phyloP scores from a whole-genome alignment of 1,139 yeast species.

The Pichia sp. region DNA sequence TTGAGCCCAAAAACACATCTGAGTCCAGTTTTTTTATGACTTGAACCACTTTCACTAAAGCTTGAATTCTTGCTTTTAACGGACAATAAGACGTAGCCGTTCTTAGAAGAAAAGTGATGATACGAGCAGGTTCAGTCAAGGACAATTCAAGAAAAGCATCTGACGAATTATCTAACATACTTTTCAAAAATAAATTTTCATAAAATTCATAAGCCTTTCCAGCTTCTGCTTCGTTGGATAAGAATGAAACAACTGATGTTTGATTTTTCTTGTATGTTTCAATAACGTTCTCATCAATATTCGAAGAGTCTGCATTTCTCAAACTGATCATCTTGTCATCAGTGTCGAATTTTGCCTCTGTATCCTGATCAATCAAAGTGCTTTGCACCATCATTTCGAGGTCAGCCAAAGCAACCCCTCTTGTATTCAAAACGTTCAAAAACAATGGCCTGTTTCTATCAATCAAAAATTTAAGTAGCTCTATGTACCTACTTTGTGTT shows the following conservation, averaged over 20 bases:
- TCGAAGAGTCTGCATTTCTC: slow-evolving; percentile 21
- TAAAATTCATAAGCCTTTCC: slow-evolving; percentile 45
- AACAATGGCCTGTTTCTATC: slow-evolving; percentile 41
- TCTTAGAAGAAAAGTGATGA: slow-evolving; percentile 54
- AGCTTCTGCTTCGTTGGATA: slow-evolving; percentile 29
- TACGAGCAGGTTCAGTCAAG: slow-evolving; percentile 29
- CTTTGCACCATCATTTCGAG: slow-evolving; percentile 70
- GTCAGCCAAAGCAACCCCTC: slow-evolving; percentile 44
- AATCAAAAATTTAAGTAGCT: slow-evolving; percentile 45
- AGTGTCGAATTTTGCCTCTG: slow-evolving; percentile 28
- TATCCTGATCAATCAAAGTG: slow-evolving; percentile 36
- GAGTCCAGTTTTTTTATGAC: slow-evolving; percentile 34
- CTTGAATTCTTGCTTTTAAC: slow-evolving; percentile 46
- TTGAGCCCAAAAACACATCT: slow-evolving; percentile 33
- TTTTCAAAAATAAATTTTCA: slow-evolving; percentile 40
- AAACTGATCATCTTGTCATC: slow-evolving; percentile 34
- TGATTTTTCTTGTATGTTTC: slow-evolving; percentile 28
- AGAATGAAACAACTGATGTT: slow-evolving; percentile 37
- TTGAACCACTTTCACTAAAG: slow-evolving; percentile 41
- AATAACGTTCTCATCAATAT: slow-evolving; percentile 15
- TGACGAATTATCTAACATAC: slow-evolving; percentile 33
- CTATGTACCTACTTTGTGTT: slow-evolving; percentile 36
- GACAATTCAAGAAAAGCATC: slow-evolving; percentile 34
- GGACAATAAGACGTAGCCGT: slow-evolving; percentile 56
- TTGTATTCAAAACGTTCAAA: slow-evolving; percentile 37